Conservation (phyloP, 2,329 filamentous ascomycete genomes). For the Aureobasidium mangrovei region DNA sequence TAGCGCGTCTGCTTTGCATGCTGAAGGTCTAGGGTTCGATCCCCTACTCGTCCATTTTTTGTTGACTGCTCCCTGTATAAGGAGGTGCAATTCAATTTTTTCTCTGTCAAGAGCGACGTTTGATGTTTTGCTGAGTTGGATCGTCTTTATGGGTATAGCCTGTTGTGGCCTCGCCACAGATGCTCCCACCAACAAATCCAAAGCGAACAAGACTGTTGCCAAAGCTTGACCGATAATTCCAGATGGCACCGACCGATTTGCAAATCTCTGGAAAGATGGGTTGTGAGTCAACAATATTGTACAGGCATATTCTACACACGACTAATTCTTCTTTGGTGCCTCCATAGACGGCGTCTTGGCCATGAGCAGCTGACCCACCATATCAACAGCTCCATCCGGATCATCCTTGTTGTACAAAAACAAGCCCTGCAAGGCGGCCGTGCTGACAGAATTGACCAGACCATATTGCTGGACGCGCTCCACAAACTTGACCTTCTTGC, state of each 20-base stretch:
- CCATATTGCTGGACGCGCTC: constrained; percentile 59
- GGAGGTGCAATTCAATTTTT: too few relatives aligned
- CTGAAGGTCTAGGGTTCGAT: constrained; percentile 4
- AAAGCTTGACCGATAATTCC: too few relatives aligned
- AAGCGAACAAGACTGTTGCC: too few relatives aligned
- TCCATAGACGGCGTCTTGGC: constrained; percentile 11
- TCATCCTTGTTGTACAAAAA: constrained; percentile 94
- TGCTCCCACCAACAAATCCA: too few relatives aligned
- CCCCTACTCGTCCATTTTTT: background rate
- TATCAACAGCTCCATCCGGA: constrained; percentile 69
- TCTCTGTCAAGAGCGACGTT: too few relatives aligned
- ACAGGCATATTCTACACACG: background rate
- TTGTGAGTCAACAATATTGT: too few relatives aligned
- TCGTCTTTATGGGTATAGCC: too few relatives aligned
- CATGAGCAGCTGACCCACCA: constrained; percentile 24
- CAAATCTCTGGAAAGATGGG: too few relatives aligned
- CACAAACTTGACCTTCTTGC: constrained; percentile 61
- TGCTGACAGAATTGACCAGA: constrained; percentile 65
- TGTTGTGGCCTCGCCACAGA: too few relatives aligned
- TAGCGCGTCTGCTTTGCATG: constrained; percentile 5
- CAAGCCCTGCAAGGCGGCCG: constrained; percentile 84
- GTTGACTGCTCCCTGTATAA: background rate
- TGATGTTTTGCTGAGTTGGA: too few relatives aligned
- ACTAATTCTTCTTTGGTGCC: constrained; percentile 3
- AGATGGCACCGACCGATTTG: too few relatives aligned